phyloP scores from a whole-genome alignment of 2,329 filamentous ascomycete species.

The Thielaviopsis euricoi region DNA sequence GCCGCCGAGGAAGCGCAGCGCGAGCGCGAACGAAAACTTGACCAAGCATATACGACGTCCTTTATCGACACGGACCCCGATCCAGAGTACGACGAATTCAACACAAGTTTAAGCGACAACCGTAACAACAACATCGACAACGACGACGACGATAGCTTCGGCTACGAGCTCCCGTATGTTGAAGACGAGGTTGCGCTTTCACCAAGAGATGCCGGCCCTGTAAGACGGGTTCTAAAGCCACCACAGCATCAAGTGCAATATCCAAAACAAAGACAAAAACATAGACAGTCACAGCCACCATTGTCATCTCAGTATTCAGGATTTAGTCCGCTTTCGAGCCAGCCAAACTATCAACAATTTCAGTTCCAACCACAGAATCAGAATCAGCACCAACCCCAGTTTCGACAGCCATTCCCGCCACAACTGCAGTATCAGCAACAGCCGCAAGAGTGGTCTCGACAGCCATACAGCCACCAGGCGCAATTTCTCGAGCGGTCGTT shows the following conservation, averaged over 20 bases:
- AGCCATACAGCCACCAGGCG: not conserved
- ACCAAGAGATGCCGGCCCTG: constrained; percentile 6
- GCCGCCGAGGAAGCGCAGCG: constrained; percentile 3
- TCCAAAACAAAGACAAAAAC: not conserved
- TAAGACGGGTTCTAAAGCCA: not conserved
- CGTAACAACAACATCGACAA: too few species aligned
- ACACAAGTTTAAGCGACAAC: constrained; percentile 14
- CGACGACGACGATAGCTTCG: constrained; percentile 20
- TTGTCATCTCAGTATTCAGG: not conserved
- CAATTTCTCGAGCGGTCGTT: not conserved
- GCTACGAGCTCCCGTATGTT: constrained; percentile 2
- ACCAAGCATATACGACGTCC: constrained; percentile 7
- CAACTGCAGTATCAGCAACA: not conserved
- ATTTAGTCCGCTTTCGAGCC: not conserved
- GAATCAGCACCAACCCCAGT: too few species aligned
- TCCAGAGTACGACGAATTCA: constrained; percentile 14
- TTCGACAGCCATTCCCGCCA: not conserved
- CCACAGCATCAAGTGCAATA: not conserved
- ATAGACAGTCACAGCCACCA: not conserved
- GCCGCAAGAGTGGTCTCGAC: not conserved
- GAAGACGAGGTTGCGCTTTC: constrained; percentile 13
- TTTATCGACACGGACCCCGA: constrained; percentile 16
- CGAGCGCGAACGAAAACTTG: constrained; percentile 2
- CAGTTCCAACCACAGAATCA: not conserved
- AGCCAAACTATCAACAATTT: not conserved